Conservation (phyloP, 1,284 basidiomycete species). For the Irpex sp. region DNA sequence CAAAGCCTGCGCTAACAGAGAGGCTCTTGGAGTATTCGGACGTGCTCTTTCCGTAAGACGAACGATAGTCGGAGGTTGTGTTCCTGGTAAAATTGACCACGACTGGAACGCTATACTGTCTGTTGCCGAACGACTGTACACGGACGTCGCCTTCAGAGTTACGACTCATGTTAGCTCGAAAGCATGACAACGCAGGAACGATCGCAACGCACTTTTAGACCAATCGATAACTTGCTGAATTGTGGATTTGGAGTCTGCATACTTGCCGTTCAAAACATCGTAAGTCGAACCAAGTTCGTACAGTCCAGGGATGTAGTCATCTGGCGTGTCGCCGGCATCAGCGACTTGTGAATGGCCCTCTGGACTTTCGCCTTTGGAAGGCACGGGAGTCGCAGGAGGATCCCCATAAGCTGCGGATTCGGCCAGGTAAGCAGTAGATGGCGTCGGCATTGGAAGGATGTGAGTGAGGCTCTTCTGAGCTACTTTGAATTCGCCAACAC, state of each 20-base stretch:
- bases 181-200: background rate
- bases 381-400: background rate
- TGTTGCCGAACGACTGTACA: background rate
- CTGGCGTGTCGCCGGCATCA: background rate
- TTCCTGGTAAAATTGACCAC: background rate
- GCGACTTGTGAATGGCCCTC: background rate
- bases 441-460: background rate
- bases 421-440: background rate
- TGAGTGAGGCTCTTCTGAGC: no score
- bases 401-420: background rate
- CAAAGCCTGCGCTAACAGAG: background rate
- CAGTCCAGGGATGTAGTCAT: slow-evolving; percentile 1
- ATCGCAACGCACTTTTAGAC: background rate
- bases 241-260: background rate
- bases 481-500: no score
- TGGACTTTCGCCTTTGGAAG: background rate
- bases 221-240: slow-evolving; percentile 2
- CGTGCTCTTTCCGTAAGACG: background rate
- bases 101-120: background rate
- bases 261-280: background rate
- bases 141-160: background rate
- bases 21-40: slow-evolving; percentile 2
- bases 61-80: background rate
- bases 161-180: no score
- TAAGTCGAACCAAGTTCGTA: background rate